A percentile compares a stretch with the other conserved stretches of the same genome.
phyloP scores from a whole-genome alignment of 2,329 filamentous ascomycete species.

The Alternaria dauci region DNA sequence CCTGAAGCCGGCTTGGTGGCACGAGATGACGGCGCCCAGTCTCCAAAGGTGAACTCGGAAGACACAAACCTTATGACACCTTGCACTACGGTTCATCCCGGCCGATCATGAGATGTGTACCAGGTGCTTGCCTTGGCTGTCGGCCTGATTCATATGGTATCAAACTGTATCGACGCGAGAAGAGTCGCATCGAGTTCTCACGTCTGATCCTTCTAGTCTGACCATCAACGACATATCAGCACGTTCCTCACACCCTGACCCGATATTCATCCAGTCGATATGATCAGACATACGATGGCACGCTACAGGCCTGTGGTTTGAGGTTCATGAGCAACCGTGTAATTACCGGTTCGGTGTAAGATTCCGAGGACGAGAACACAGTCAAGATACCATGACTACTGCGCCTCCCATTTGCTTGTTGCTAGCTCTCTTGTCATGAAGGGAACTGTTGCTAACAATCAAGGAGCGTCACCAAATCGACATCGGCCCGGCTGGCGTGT shows the following conservation, averaged over 20 bases:
- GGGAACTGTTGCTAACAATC: not conserved
- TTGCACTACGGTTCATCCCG: not conserved
- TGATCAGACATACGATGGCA: too few species aligned
- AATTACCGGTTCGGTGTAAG: not conserved
- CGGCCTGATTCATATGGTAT: not conserved
- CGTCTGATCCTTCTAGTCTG: not conserved
- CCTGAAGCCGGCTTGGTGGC: not conserved
- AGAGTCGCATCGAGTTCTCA: not conserved
- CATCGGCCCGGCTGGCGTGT: constrained; percentile 13
- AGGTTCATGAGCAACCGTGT: not conserved
- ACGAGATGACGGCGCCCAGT: not conserved
- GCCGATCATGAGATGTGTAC: not conserved
- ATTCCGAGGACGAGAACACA: not conserved
- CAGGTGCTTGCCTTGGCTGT: not conserved
- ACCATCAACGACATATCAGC: too few species aligned
- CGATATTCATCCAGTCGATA: too few species aligned
- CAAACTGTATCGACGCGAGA: not conserved
- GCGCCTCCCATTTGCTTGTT: not conserved
- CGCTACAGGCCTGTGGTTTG: too few species aligned
- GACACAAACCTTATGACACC: not conserved
- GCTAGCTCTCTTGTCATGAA: not conserved
- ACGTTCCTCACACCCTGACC: too few species aligned
- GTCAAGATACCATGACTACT: not conserved
- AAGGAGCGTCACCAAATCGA: not conserved
- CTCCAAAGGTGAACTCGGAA: not conserved